Evolutionary conservation across 768 basidiomycete species (phyloP).

Genomic region (Lentinus tigrinus): DNA sequence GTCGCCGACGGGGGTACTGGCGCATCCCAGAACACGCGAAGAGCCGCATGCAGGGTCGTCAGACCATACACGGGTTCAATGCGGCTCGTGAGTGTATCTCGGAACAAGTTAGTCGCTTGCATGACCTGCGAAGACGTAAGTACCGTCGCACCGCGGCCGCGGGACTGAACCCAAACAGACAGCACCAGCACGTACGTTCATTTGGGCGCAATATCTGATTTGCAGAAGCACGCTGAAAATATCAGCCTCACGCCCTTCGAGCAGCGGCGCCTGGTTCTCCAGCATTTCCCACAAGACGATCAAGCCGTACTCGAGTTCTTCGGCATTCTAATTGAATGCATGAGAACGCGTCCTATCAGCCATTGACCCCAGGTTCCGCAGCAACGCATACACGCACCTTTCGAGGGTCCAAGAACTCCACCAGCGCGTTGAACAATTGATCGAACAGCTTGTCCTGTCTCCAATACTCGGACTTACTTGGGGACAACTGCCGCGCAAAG

Average conservation of each 20-base stretch:
- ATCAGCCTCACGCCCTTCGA: constrained; percentile 81
- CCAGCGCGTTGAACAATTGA: constrained; percentile 62
- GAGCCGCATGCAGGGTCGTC: constrained; percentile 75
- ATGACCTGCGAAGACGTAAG: constrained; percentile 53
- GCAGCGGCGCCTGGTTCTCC: constrained; percentile 64
- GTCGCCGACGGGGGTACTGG: constrained; percentile 42
- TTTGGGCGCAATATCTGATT: constrained; percentile 70
- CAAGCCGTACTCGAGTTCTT: constrained; percentile 73
- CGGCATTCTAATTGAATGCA: constrained; percentile 46
- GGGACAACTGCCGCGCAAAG: constrained; percentile 39
- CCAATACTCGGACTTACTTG: constrained; percentile 65
- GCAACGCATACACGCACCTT: constrained; percentile 45
- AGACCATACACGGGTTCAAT: constrained; percentile 84
- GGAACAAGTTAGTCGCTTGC: constrained; percentile 80
- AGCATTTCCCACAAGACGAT: constrained; percentile 84
- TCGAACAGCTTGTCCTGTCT: constrained; percentile 69
- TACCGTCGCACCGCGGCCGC: constrained; percentile 5
- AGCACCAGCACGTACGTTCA: constrained; percentile 51
- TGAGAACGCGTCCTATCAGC: constrained; percentile 17
- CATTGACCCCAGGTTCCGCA: constrained; percentile 8
- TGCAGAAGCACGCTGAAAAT: constrained; percentile 69
- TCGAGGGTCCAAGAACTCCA: constrained; percentile 58
- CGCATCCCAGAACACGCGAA: constrained; percentile 63
- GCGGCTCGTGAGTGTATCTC: constrained; percentile 67
- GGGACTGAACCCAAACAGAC: constrained; percentile 13